These are phyloP conservation scores for Ophioceras dolichostomum DNA, from an alignment of 2,329 filamentous ascomycete genomes.

Conservation along the genomic window DNA sequence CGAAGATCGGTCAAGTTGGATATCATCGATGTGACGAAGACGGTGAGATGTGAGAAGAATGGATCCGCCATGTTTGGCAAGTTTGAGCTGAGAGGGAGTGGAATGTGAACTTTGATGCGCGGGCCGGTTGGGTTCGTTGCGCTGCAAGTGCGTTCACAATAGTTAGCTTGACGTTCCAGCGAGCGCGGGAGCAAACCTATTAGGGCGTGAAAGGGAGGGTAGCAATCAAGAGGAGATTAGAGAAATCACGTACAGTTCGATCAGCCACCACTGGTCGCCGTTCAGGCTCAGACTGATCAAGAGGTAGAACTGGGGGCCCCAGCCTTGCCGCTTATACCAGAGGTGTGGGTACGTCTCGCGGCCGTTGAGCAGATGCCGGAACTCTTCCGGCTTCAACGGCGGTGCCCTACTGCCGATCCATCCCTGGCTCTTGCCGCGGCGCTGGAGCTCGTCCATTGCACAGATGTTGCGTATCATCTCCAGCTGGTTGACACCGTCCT, in stretches of 20 bases:
- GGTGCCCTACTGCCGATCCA: constrained; percentile 42
- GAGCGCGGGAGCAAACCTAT: neutral
- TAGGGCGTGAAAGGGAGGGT: no score
- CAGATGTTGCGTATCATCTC: constrained; percentile 50
- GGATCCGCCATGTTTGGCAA: constrained; percentile 30
- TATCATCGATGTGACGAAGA: constrained; percentile 38
- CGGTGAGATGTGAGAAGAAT: constrained; percentile 40
- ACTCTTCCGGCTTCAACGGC: constrained; percentile 37
- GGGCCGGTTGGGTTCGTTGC: constrained; percentile 4
- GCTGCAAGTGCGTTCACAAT: no score
- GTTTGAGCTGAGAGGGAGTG: constrained; percentile 16
- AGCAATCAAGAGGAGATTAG: neutral
- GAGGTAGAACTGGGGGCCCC: constrained; percentile 61
- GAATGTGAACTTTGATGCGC: constrained; percentile 8
- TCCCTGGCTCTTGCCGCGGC: constrained; percentile 47
- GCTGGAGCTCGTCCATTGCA: constrained; percentile 48
- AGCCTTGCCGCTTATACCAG: constrained; percentile 61
- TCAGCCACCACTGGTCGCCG: constrained; percentile 70
- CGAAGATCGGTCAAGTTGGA: constrained; percentile 35
- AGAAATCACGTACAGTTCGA: constrained; percentile 41
- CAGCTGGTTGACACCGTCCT: constrained; percentile 44
- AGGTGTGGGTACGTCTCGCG: constrained; percentile 50
- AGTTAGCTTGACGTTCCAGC: no score
- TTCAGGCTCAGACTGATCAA: constrained; percentile 57
- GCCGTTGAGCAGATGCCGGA: constrained; percentile 49